phyloP scores from a whole-genome alignment of 2,329 filamentous ascomycete species.

The Neonectria punicea region DNA sequence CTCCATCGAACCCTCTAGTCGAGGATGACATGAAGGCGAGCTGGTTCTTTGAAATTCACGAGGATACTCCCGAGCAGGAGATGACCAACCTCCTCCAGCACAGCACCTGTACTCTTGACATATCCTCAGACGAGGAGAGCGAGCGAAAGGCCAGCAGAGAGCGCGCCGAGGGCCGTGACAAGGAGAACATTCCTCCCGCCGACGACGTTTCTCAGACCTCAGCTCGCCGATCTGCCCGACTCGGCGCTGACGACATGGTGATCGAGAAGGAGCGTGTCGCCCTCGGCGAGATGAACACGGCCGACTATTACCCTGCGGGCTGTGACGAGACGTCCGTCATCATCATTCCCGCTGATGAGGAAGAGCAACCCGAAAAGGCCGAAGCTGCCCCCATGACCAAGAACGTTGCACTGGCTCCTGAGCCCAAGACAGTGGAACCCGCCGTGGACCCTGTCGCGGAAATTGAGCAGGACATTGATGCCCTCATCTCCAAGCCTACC shows the following conservation, averaged over 20 bases:
- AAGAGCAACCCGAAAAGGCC: slow-evolving; percentile 47
- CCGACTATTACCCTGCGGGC: slow-evolving; percentile 74
- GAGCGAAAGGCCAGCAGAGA: slow-evolving; percentile 63
- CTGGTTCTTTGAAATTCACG: slow-evolving; percentile 96
- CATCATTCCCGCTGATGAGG: slow-evolving; percentile 70
- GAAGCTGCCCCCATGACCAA: slow-evolving; percentile 25
- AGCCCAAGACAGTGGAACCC: slow-evolving; percentile 35
- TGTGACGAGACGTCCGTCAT: slow-evolving; percentile 72
- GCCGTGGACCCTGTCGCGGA: slow-evolving; percentile 36
- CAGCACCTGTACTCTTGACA: slow-evolving; percentile 85
- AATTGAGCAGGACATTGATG: slow-evolving; percentile 46
- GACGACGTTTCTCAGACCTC: slow-evolving; percentile 71
- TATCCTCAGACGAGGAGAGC: slow-evolving; percentile 86
- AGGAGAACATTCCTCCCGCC: slow-evolving; percentile 90
- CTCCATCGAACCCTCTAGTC: slow-evolving; percentile 45
- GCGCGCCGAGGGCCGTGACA: slow-evolving; percentile 74
- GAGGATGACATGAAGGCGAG: slow-evolving; percentile 66
- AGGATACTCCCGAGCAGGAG: slow-evolving; percentile 90
- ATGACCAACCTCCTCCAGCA: slow-evolving; percentile 95
- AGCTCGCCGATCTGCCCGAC: slow-evolving; percentile 44
- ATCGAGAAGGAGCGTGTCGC: slow-evolving; percentile 73
- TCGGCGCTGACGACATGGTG: slow-evolving; percentile 62
- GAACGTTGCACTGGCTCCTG: slow-evolving; percentile 33
- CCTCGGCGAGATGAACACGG: slow-evolving; percentile 72
- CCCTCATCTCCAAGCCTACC: slow-evolving; percentile 50